Evolutionary conservation across 2,329 filamentous ascomycete species (phyloP).

Genomic region (Penicillium sclerotiorum): DNA sequence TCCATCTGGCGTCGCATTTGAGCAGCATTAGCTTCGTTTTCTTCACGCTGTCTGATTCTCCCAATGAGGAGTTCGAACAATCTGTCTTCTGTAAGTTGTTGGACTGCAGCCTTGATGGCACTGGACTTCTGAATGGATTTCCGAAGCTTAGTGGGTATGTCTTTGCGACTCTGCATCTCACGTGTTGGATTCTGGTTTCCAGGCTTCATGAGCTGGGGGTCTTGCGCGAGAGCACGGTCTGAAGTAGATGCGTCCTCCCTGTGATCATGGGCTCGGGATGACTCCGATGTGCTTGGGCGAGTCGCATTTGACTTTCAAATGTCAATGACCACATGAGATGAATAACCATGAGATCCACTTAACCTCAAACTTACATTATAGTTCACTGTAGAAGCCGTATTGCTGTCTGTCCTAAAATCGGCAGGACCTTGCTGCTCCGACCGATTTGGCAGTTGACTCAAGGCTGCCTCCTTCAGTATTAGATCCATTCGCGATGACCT

Average conservation of each 20-base stretch:
- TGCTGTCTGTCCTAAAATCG: too few species aligned
- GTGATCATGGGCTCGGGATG: background rate
- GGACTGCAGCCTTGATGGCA: background rate
- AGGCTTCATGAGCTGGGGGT: too few species aligned
- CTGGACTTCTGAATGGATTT: background rate
- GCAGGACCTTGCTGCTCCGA: too few species aligned
- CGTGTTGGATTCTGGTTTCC: background rate
- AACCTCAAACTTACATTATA: too few species aligned
- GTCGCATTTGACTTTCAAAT: background rate
- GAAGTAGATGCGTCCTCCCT: background rate
- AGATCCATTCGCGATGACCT: too few species aligned
- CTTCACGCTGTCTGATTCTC: conserved; percentile 38
- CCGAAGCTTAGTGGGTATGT: background rate
- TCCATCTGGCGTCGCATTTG: conserved; percentile 31
- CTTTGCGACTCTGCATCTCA: background rate
- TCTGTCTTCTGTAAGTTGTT: conserved; percentile 35
- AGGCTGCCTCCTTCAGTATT: too few species aligned
- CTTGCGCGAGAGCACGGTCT: too few species aligned
- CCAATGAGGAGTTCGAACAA: conserved; percentile 40
- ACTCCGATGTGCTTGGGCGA: background rate
- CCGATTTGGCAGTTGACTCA: too few species aligned
- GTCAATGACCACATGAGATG: background rate
- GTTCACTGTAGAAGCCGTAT: too few species aligned
- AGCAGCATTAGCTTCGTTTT: conserved; percentile 29
- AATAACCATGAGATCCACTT: too few species aligned